Evolutionary conservation across 2,329 filamentous ascomycete genomes (phyloP), one percentile per base, ranked within the genome.

Genomic region (Microthyrium microscopicum): DNA sequence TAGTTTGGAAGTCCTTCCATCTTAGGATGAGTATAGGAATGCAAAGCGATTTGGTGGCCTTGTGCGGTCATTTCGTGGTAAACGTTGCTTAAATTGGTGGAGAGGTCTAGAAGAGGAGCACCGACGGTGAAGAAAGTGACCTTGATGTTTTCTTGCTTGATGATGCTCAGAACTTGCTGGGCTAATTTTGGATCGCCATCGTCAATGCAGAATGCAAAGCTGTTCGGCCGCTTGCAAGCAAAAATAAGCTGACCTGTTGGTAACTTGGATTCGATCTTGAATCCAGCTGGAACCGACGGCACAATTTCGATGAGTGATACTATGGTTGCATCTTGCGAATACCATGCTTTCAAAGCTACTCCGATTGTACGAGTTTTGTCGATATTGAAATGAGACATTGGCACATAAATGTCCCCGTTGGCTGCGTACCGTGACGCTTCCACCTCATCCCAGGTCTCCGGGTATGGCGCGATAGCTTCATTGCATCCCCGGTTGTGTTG

Each of bases 51-150:
- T 53, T 80, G 74, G 55, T 79, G 74, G 3, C 75, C 74, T 13
- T 61, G 60, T 9, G 51, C 44, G 26, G 64, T 48, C 71, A 78
- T 75, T 49, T 74, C 68, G 38, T 57, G 58, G 56, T 80, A 79
- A 17, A 77, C 64, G 27, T 57, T 60, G 17, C 69, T 70, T 32
- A 79, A 62, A 44, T 76, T 77, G 15, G 69, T 74, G 15, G 57
- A 54, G 3, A 47, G 38, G 45, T 77, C 70, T 12, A 69, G 55
- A 0, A 80, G 59, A 1, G 73, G 70, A 2, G 65, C 61, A 7
- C 73, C 74, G 27, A 79, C 72, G 22, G 73, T 76, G 55, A 80
- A 80, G 52, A 80, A 79, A 2, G 75, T 80, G 3, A 77, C 73
- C 41, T 70, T 64, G 43, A 79, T 71, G 35, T 57, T 50, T 33